Evolutionary conservation across 2,329 filamentous ascomycete species (phyloP), one percentile per base, ranked within the genome.

Genomic region (Nemania sp.): DNA sequence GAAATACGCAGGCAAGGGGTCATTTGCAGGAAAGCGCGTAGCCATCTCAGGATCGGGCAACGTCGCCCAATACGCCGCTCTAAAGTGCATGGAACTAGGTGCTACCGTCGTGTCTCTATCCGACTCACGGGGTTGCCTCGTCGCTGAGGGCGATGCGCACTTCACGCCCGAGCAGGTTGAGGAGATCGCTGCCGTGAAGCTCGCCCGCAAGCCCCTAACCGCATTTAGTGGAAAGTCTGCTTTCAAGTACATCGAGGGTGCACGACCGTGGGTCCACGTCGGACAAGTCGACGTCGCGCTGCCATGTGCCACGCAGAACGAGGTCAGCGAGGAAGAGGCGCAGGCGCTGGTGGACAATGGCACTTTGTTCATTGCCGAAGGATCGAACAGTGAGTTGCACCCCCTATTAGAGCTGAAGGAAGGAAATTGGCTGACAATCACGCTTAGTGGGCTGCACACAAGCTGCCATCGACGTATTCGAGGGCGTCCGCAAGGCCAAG

Each of bases 1-100:
- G 71, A 80, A 89, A 74, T 88, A 96, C 75, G 90, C 90, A 65
- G 91, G 90, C 73, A 86, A 88, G 72, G 91, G 95, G 71, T 83
- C 82, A 64, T 96, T 96, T 79, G 76, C 83, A 60, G 93, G 91
- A 77, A 97, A 97, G 84, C 88, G 87, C 56, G 94, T 97, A 52
- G 90, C 93, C 73, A 88, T 99, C 74, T 97, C 94, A 39, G 94
- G 94, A 61, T 97, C 93, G 55, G 94, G 94, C 64, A 99, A 99
- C 79, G 94, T 97, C 50, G 94, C 94, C 26, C 94, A 97, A 80
- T 97, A 94, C 78, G 93, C 93, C 26, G 94, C 93, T 0, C 88
- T 97, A 66, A 97, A 97, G 80, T 86, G 87, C 71, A 94, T 97
- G 68, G 92, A 97, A 82, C 90, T 97, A 65, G 94, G 94, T 67